phyloP scores from a whole-genome alignment of 371 early-diverging fungal species.

The Rhizopus arrhizus region DNA sequence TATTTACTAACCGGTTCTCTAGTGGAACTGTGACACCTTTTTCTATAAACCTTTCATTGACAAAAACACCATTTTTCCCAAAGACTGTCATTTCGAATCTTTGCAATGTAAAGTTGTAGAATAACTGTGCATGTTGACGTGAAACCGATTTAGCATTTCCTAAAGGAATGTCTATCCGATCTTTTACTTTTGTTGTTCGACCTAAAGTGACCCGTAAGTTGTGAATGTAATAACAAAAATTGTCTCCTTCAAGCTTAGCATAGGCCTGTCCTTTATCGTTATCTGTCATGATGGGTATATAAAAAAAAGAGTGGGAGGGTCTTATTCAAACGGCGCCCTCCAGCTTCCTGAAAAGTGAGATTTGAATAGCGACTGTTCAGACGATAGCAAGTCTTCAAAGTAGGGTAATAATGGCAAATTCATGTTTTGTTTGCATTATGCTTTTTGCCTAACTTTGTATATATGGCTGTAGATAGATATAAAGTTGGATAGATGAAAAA shows the following conservation, averaged over 20 bases:
- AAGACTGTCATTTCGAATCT: slow-evolving; percentile 81
- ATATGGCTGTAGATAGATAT: too few relatives aligned
- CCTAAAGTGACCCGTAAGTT: slow-evolving; percentile 79
- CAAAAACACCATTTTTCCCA: slow-evolving; percentile 87
- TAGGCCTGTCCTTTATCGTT: slow-evolving; percentile 68
- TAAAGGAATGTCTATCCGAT: slow-evolving; percentile 78
- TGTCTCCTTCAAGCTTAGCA: slow-evolving; percentile 86
- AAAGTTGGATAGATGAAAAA: too few relatives aligned
- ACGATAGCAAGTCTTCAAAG: too few relatives aligned
- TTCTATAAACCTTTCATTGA: slow-evolving; percentile 76
- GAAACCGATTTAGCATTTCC: slow-evolving; percentile 84
- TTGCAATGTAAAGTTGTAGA: slow-evolving; percentile 79
- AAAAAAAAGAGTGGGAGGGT: too few relatives aligned
- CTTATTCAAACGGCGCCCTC: too few relatives aligned
- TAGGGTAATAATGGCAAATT: too few relatives aligned
- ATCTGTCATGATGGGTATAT: too few relatives aligned
- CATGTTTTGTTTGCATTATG: too few relatives aligned
- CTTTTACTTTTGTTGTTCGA: slow-evolving; percentile 58
- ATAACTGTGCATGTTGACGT: slow-evolving; percentile 81
- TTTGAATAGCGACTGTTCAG: too few relatives aligned
- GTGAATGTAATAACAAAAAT: slow-evolving; percentile 81
- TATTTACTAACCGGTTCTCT: slow-evolving; percentile 59
- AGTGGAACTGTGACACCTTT: slow-evolving; percentile 71
- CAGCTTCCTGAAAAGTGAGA: too few relatives aligned
- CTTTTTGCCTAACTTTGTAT: too few relatives aligned